Evolutionary conservation across 805 yeast genomes (phyloP).

Genomic region (Scheffersomyces lignosus): DNA sequence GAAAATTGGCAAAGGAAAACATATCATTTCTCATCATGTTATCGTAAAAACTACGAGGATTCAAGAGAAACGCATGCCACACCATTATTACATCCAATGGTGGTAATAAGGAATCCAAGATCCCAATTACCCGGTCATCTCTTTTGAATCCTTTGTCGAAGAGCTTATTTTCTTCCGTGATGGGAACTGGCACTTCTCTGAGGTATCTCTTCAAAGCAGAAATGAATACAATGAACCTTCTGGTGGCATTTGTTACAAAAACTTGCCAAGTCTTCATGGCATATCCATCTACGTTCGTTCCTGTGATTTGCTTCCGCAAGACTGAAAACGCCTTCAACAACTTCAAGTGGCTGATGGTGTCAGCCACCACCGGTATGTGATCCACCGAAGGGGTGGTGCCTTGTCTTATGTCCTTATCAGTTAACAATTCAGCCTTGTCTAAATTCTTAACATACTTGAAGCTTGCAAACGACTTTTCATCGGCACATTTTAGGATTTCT

Average conservation of each 20-base stretch:
- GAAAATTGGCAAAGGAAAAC: slow-evolving; percentile 7
- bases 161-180: not conserved
- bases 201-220: slow-evolving; percentile 8
- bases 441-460: not conserved
- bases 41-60: slow-evolving; percentile 16
- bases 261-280: slow-evolving; percentile 13
- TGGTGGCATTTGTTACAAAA: slow-evolving; percentile 15
- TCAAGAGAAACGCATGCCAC: slow-evolving; percentile 22
- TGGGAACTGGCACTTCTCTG: not conserved
- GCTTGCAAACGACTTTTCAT: not conserved
- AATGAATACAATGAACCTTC: slow-evolving; percentile 16
- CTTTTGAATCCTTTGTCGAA: not conserved
- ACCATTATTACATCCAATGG: slow-evolving; percentile 23
- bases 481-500: not conserved
- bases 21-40: slow-evolving; percentile 11
- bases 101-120: slow-evolving; percentile 8
- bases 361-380: slow-evolving; percentile 9
- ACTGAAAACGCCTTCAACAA: slow-evolving; percentile 16
- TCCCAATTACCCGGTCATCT: slow-evolving; percentile 1
- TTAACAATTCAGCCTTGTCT: too few species aligned
- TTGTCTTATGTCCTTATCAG: too few species aligned
- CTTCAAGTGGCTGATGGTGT: slow-evolving; percentile 16
- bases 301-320: slow-evolving; percentile 9
- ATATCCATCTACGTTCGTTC: not conserved
- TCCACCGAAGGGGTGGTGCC: too few species aligned